These are phyloP conservation scores for Lecanosticta acicola DNA, from an alignment of 2,329 filamentous ascomycete genomes.

Conservation along the genomic window DNA sequence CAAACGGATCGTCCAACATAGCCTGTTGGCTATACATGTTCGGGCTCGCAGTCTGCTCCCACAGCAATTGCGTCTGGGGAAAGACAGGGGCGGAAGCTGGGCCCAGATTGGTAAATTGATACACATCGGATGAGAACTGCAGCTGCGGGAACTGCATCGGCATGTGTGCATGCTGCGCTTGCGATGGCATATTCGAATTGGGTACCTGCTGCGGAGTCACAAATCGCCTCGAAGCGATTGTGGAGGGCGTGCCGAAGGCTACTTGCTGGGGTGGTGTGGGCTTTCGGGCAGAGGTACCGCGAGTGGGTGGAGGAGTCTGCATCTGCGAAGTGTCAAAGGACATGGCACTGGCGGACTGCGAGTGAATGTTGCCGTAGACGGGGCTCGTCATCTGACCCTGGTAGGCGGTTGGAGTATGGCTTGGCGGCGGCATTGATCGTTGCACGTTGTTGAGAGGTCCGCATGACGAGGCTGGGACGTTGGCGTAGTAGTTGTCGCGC, in stretches of 20 bases:
- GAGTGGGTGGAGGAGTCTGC: conserved; percentile 58
- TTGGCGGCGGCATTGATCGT: conserved; percentile 14
- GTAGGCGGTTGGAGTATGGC: conserved; percentile 4
- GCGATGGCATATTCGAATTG: conserved; percentile 8
- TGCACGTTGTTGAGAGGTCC: conserved; percentile 8
- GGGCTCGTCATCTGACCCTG: conserved; percentile 15
- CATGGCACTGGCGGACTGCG: conserved; percentile 14
- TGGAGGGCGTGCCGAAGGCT: conserved; percentile 39
- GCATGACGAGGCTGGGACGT: conserved; percentile 17
- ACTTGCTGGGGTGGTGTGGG: conserved; percentile 36
- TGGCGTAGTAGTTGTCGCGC: conserved; percentile 25
- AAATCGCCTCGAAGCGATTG: conserved; percentile 29
- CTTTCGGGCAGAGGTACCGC: conserved; percentile 49
- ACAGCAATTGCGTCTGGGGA: conserved; percentile 49
- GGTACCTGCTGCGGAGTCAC: conserved; percentile 26
- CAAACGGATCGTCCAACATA: conserved; percentile 30
- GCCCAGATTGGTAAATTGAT: conserved; percentile 48
- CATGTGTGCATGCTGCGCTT: conserved; percentile 18
- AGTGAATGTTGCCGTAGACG: conserved; percentile 9
- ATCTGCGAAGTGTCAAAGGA: conserved; percentile 42
- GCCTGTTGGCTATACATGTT: conserved; percentile 16
- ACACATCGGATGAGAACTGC: conserved; percentile 54
- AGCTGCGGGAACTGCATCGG: conserved; percentile 48
- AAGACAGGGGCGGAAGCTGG: conserved; percentile 53
- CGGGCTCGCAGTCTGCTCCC: conserved; percentile 23